Evolutionary conservation across 805 yeast species (phyloP), one percentile per base, ranked within the genome.

Genomic region (Spathaspora boniae): DNA sequence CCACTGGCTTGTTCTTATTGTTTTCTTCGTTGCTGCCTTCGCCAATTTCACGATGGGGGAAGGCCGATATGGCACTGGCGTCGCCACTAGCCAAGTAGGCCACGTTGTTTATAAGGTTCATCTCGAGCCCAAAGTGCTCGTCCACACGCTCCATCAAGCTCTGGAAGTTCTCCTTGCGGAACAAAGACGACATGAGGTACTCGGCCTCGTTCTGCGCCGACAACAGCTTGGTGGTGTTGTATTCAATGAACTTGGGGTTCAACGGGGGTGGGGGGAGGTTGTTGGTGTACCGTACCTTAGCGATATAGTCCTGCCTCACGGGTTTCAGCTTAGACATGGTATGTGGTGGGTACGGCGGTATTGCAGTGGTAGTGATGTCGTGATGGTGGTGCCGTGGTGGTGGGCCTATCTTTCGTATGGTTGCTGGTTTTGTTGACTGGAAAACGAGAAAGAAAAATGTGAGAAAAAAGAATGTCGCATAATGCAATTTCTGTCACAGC

Each of bases 241-340:
- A 75, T 33, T 79, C 74, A 35, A 93, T 59, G 38, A 89, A 72
- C 56, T 84, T 86, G 20, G 98, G 97, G 30, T 95, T 87, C 42
- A 93, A 72, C 16, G 91, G 83, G 7, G 98, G 98, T 2, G 96
- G 89, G 5, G 98, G 98, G 16, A 93, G 69, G 50, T 78, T 84
- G 56, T 93, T 93, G 40, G 77, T 77, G 58, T 88, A 91, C 52
- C 95, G 75, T 36, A 84, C 76, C 47, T 83, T 82, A 30, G 95
- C 94, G 37, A 84, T 78, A 51, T 80, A 84, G 38, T 83, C 89
- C 54, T 82, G 89, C 55, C 80, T 76, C 43, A 72, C 70, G 31
- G 69, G 63, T 46, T 60, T 56, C 17, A 37, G 54, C 11, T n/a
- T n/a, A n/a, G n/a, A n/a, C n/a, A n/a, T n/a, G n/a, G 11, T 22